Percentiles rank a stretch among this genome's conserved stretches.
Conservation (phyloP, 75 land plant genomes). For the Larix kaempferi region DNA sequence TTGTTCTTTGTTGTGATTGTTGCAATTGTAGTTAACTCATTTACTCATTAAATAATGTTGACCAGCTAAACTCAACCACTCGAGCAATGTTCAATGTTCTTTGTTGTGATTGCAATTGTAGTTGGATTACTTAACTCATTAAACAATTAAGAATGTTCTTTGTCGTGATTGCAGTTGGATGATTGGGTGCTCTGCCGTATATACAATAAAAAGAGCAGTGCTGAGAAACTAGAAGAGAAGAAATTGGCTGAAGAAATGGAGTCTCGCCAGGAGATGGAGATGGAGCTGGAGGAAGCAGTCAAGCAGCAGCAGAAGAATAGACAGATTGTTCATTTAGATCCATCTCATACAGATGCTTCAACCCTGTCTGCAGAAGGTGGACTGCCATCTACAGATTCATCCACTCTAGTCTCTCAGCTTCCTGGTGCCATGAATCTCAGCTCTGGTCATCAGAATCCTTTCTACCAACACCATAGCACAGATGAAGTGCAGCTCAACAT, state of each 20-base stretch:
- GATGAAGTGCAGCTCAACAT: neutral
- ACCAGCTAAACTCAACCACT: no score
- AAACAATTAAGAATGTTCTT: no score
- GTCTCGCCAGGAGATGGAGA: neutral
- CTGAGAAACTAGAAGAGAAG: slow-evolving; percentile 10
- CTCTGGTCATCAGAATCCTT: neutral
- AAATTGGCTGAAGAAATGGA: neutral
- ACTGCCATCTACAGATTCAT: neutral
- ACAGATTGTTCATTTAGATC: neutral
- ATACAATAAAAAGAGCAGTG: slow-evolving; percentile 28
- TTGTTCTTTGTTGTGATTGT: no score
- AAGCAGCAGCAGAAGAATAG: neutral
- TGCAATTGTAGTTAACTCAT: no score
- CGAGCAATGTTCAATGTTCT: no score
- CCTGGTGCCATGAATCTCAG: neutral
- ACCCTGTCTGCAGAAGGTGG: neutral
- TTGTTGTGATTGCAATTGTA: no score
- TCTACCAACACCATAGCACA: no score
- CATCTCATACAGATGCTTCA: neutral
- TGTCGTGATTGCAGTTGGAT: slow-evolving; percentile 21
- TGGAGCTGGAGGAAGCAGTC: neutral
- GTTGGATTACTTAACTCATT: no score
- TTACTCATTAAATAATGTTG: no score
- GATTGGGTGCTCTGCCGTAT: slow-evolving; percentile 35
- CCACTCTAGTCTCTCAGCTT: neutral